Percentiles rank a stretch among this genome's conserved stretches.
Conservation (phyloP, 1,139 yeast species). For the Yamadazyma sp. region DNA sequence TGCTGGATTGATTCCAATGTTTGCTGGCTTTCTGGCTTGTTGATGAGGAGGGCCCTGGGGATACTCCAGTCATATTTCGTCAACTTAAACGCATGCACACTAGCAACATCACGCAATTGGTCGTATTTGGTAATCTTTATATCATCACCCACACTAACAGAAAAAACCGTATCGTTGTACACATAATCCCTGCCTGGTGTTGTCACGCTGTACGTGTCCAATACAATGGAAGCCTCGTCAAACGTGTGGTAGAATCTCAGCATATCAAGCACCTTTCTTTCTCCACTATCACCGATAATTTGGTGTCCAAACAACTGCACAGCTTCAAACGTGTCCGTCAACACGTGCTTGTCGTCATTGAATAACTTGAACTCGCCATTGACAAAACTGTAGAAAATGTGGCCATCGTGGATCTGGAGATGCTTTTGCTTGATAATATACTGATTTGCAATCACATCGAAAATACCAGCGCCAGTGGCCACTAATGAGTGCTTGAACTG, state of each 20-base stretch:
- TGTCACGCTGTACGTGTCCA: constrained; percentile 15
- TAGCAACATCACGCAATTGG: constrained; percentile 6
- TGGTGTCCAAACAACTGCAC: constrained; percentile 4
- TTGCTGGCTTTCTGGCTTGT: constrained; percentile 30
- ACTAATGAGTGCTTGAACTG: neutral
- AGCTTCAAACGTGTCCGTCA: constrained; percentile 7
- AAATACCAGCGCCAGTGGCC: constrained; percentile 7
- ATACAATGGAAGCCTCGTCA: constrained; percentile 13
- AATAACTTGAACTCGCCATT: constrained; percentile 8
- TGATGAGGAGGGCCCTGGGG: constrained; percentile 21
- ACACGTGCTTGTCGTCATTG: constrained; percentile 5
- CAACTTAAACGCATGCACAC: constrained; percentile 1
- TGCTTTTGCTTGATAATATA: constrained; percentile 1
- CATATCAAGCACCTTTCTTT: constrained; percentile 27
- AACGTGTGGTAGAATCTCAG: constrained; percentile 25
- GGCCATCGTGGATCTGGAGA: neutral
- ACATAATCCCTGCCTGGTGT: constrained; percentile 11
- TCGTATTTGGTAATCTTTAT: constrained; percentile 10
- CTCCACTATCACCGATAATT: constrained; percentile 10
- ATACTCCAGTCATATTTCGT: constrained; percentile 9
- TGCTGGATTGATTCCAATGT: constrained; percentile 30
- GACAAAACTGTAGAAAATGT: constrained; percentile 9
- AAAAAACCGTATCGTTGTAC: constrained; percentile 11
- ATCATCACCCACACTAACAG: constrained; percentile 5
- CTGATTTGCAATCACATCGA: constrained; percentile 2